These are phyloP conservation scores for Termitomyces sp. DNA, from an alignment of 768 basidiomycete genomes.

Conservation along the genomic window DNA sequence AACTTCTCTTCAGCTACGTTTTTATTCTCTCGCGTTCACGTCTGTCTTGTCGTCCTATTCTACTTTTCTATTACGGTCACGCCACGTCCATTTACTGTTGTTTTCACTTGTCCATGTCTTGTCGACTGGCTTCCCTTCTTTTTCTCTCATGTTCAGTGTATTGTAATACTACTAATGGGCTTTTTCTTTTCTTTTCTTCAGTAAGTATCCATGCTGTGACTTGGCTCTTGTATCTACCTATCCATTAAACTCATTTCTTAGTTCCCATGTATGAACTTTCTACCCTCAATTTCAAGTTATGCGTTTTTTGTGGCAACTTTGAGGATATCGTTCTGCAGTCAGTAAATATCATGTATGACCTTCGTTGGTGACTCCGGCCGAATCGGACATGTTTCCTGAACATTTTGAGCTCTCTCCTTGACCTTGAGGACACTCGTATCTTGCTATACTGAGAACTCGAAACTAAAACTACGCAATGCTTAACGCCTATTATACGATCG, in stretches of 20 bases:
- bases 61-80: not conserved
- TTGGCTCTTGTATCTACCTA: not conserved
- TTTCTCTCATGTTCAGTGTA: slow-evolving; percentile 6
- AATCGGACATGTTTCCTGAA: not conserved
- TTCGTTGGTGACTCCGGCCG: not conserved
- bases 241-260: not conserved
- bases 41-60: not conserved
- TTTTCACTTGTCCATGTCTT: slow-evolving; percentile 1
- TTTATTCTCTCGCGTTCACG: slow-evolving; percentile 3
- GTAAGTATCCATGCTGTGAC: not conserved
- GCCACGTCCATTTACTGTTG: slow-evolving; percentile 6
- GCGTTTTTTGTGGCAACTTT: too few relatives aligned
- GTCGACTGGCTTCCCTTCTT: slow-evolving; percentile 1
- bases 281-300: not conserved
- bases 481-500: slow-evolving; percentile 1
- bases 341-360: too few relatives aligned
- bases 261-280: not conserved
- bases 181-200: not conserved
- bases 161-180: slow-evolving; percentile 3
- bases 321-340: not conserved
- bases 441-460: not conserved
- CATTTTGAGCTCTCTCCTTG: not conserved
- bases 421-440: not conserved
- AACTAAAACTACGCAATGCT: not conserved
- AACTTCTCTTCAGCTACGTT: slow-evolving; percentile 3